Base-by-base conservation (phyloP, 108 stramenopile genomes). In the Cyclotella baltica region DNA sequence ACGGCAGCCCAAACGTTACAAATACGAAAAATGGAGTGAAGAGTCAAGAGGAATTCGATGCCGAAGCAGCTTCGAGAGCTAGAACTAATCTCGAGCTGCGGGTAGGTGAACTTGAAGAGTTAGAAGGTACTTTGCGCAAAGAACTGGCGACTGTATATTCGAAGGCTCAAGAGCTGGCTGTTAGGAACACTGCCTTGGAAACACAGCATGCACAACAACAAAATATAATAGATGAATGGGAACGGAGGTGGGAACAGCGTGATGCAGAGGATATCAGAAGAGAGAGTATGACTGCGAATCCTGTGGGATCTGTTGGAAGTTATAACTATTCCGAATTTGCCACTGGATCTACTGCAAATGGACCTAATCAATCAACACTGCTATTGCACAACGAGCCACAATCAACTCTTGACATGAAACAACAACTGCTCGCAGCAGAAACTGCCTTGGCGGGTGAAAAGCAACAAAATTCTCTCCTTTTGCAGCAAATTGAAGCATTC, bases 61-160 rank as follows among this genome's bases (percentile, higher is more conserved):
- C 64, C 75, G 88, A 88, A 53, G 56, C 81, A 33, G 62, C 86
- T 38, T 82, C 82, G 4, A 65, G 78, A 25, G 65, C 79, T 20
- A 78, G 89, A 55, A 80, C 89, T 19, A 83, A 81, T 55, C 81
- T 91, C 34, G 83, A 93, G 52, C 61, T 93, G n/a, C 86, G 90
- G 16, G 81, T 93, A 16, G 92, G 90, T 16, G 92, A 93, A 61
- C 70, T 93, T 51, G 92, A 93, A 64, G 92, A 93, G 82, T 57
- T 93, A 1, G 92, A 93, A 35, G 78, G 76, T 19, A 77, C 69
- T 20, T 72, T 84, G 11, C 83, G 76, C 11, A n/a, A 47, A 15
- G 88, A 93, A 67, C 63, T 91, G 18, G 67, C 77, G 33, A 64
- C 68, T 46, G 55, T 93, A 13, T 91, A 91, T 67, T 52, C 83